These are phyloP conservation scores for Trametes villosa DNA, from an alignment of 768 basidiomycete species.

Conservation along the genomic window DNA sequence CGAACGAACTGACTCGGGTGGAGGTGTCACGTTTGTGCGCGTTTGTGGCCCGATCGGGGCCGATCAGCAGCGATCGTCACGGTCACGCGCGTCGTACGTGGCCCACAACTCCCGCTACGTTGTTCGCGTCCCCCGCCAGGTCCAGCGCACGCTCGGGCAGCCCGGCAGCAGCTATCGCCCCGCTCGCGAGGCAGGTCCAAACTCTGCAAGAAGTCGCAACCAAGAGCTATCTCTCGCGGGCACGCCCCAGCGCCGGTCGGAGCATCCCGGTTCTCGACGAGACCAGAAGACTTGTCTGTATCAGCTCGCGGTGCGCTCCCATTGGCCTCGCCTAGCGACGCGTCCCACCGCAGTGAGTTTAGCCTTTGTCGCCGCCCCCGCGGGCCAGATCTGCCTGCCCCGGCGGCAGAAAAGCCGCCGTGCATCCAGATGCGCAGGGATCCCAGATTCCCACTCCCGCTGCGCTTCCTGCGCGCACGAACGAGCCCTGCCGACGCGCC, in stretches of 20 bases:
- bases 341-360: constrained; percentile 25
- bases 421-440: constrained; percentile 7
- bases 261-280: constrained; percentile 20
- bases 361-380: constrained; percentile 25
- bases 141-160: neutral
- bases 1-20: constrained; percentile 9
- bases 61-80: constrained; percentile 11
- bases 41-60: constrained; percentile 9
- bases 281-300: constrained; percentile 7
- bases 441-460: neutral
- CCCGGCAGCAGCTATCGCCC: neutral
- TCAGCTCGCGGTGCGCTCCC: constrained; percentile 2
- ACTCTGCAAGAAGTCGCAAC: neutral
- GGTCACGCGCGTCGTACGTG: constrained; percentile 14
- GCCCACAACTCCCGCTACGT: neutral
- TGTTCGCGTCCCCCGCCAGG: no score
- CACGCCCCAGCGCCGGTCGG: constrained; percentile 11
- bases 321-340: constrained; percentile 13
- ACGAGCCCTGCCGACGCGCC: neutral
- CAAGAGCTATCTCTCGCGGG: constrained; percentile 7
- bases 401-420: constrained; percentile 15
- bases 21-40: constrained; percentile 17
- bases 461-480: neutral
- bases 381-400: constrained; percentile 18
- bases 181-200: neutral